Conservation (phyloP, 805 yeast genomes). For the Hagleromyces aurorensis region DNA sequence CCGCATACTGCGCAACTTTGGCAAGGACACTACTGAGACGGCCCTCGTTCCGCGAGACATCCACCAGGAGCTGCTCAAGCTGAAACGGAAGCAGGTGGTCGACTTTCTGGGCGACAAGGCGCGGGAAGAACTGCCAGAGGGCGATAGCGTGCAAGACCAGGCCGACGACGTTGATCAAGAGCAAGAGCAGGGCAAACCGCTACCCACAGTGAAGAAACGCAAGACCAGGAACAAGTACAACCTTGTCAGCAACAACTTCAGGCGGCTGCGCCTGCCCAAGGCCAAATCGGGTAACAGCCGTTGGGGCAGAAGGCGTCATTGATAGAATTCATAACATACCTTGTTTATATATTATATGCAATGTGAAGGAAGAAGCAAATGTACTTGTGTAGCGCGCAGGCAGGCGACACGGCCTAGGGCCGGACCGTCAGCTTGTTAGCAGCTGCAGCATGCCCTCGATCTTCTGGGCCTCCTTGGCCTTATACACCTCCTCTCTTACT, state of each 20-base stretch:
- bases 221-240: conserved; percentile 24
- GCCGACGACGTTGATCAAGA: conserved; percentile 4
- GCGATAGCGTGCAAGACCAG: conserved; percentile 8
- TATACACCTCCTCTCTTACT: conserved; percentile 59
- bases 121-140: conserved; percentile 13
- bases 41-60: conserved; percentile 11
- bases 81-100: conserved; percentile 20
- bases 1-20: no score
- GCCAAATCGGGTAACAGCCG: conserved; percentile 37
- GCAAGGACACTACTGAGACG: neutral
- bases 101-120: conserved; percentile 10
- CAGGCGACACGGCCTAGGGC: no score
- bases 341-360: no score
- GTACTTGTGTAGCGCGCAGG: no score
- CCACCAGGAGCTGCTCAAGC: conserved; percentile 18
- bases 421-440: conserved; percentile 46
- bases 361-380: no score
- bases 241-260: conserved; percentile 41
- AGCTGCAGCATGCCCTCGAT: conserved; percentile 92
- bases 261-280: conserved; percentile 44
- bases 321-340: no score
- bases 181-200: conserved; percentile 23
- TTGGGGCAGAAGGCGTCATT: conserved; percentile 31
- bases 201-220: conserved; percentile 7
- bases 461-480: conserved; percentile 80